These are phyloP conservation scores for Phytophthora cryptogea DNA, from an alignment of 352 stramenopile genomes.

Conservation along the genomic window DNA sequence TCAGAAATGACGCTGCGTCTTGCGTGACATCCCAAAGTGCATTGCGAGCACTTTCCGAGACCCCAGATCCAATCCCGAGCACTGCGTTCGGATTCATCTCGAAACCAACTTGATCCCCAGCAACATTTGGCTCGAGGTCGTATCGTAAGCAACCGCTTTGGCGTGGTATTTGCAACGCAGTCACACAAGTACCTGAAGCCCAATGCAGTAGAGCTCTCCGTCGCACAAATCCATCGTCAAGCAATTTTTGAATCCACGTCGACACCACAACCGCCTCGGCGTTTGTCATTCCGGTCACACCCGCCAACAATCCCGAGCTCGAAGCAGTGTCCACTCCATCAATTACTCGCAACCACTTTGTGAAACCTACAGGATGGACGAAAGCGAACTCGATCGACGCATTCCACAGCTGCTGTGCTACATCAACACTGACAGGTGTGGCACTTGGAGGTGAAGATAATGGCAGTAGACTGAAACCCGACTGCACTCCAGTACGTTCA, in stretches of 20 bases:
- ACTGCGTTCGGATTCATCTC: conserved; percentile 58
- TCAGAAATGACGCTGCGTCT: conserved; percentile 46
- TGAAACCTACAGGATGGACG: conserved; percentile 49
- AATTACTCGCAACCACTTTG: conserved; percentile 44
- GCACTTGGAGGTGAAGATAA: conserved; percentile 31
- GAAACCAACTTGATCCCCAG: conserved; percentile 53
- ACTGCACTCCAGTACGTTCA: conserved; percentile 50
- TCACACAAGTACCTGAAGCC: conserved; percentile 62
- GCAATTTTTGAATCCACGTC: conserved; percentile 48
- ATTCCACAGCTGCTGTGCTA: conserved; percentile 56
- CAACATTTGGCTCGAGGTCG: conserved; percentile 62
- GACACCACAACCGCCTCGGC: conserved; percentile 44
- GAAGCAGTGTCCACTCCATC: conserved; percentile 16
- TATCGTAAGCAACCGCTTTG: conserved; percentile 46
- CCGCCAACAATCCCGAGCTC: conserved; percentile 12
- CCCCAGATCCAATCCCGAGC: conserved; percentile 34
- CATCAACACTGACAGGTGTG: conserved; percentile 32
- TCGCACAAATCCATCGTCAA: conserved; percentile 49
- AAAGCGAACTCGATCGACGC: conserved; percentile 44
- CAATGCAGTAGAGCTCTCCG: conserved; percentile 65
- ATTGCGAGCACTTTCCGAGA: conserved; percentile 19
- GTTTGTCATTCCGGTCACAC: conserved; percentile 21
- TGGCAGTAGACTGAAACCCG: conserved; percentile 52
- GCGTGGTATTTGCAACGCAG: conserved; percentile 44
- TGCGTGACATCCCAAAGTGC: conserved; percentile 24